Base-by-base conservation (phyloP, 768 basidiomycete species). In the Neoboletus brunneissimus region DNA sequence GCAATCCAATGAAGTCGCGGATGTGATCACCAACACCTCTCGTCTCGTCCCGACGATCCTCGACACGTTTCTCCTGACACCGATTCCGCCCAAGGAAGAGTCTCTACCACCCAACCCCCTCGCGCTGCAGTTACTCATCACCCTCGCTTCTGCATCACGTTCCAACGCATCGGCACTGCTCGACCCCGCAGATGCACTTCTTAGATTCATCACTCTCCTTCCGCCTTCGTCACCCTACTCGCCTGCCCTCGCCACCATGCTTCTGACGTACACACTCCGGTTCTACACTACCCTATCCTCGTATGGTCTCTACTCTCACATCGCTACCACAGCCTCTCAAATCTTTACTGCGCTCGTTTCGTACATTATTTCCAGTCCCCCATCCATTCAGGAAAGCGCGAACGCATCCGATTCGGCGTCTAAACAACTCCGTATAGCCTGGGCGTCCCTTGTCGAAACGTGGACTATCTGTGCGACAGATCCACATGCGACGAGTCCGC, bases 381-480 rank as follows among this genome's bases (percentile, higher is more conserved):
- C 13, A 1, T 62, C 67, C 9, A 77, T 76, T 54, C 64, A 8
- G 0, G 45, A 45, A 11, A 15, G 5, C 12, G 13, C 44, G 2
- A 32, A 37, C 22, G 37, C 6, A 16, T 15, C 44, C 5, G 22
- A 43, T n/a, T 44, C 31, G 27, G 46, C n/a, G 9, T 56, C 32
- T 10, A 49, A 57, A 51, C 52, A 64, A 53, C 23, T 75, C 83
- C 41, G 73, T 72, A 38, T 70, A 27, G 77, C 83, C 4, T 94
- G 88, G 81, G 72, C 81, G 6, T 72, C 74, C 11, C 72, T 93
- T 10, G 61, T 92, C 3, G 81, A 83, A 56, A 74, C 78, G 0
- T 98, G 94, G 94, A 87, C 78, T 7, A 76, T 82, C 4, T 95
- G 91, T 62, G 92, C 94, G 0, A 81, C 84, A n/a, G 89, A 98